Conservation (phyloP, 139 green algal genomes). For the Volvox reticuliferus region DNA sequence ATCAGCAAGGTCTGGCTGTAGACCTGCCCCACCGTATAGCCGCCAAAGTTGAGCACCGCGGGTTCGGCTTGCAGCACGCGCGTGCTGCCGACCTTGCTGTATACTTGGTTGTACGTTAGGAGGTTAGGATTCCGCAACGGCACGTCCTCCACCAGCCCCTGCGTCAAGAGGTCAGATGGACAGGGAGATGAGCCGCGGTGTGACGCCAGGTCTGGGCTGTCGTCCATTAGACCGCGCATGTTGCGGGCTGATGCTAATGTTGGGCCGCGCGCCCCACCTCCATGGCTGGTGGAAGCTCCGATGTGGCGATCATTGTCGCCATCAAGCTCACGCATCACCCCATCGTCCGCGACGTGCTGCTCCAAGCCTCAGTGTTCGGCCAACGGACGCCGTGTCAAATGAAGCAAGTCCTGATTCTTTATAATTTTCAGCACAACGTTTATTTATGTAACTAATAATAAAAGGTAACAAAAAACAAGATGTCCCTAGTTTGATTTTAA, state of each 20-base stretch:
- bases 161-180: not conserved
- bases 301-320: conserved; percentile 31
- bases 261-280: conserved; percentile 24
- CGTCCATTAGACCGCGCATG: not conserved
- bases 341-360: conserved; percentile 10
- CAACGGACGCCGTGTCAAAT: not conserved
- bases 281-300: conserved; percentile 39
- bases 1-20: conserved; percentile 54
- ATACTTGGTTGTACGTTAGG: conserved; percentile 60
- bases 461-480: no score
- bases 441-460: no score
- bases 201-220: not conserved
- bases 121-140: conserved; percentile 56
- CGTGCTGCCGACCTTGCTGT: conserved; percentile 53
- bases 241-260: not conserved
- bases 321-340: not conserved
- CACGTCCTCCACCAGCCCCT: conserved; percentile 63
- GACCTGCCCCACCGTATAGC: conserved; percentile 58
- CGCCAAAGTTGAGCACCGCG: conserved; percentile 61
- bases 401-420: no score
- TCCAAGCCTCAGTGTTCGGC: not conserved
- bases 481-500: no score
- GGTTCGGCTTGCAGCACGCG: conserved; percentile 53
- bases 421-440: no score
- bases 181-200: not conserved